Conservation (phyloP, 768 basidiomycete genomes). For the Russula abietina region DNA sequence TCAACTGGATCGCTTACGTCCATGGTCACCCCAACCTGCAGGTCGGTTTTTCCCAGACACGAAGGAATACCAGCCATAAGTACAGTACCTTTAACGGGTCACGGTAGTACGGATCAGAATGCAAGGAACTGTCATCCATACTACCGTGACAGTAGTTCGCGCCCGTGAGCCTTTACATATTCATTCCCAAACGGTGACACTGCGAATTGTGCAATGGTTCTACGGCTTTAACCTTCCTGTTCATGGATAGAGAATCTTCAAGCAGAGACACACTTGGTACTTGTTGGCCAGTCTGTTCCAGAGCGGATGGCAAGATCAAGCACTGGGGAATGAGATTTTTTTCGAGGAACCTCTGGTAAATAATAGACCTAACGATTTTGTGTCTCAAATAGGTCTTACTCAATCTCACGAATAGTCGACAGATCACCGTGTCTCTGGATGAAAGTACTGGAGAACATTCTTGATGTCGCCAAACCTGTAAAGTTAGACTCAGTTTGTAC, state of each 20-base stretch:
- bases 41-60: too few species aligned
- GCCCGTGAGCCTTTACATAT: too few species aligned
- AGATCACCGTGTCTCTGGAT: constrained; percentile 61
- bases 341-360: not conserved
- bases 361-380: not conserved
- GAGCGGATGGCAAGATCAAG: constrained; percentile 47
- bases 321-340: constrained; percentile 43
- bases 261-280: constrained; percentile 86
- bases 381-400: constrained; percentile 52
- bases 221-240: too few species aligned
- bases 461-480: constrained; percentile 37
- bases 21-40: too few species aligned
- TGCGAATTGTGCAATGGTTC: too few species aligned
- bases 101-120: too few species aligned
- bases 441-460: constrained; percentile 33
- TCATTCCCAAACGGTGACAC: too few species aligned
- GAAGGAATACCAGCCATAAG: too few species aligned
- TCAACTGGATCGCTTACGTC: too few species aligned
- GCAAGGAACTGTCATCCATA: too few species aligned
- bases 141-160: too few species aligned
- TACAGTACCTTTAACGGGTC: too few species aligned
- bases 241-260: constrained; percentile 76
- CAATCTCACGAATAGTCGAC: constrained; percentile 61
- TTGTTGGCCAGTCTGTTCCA: constrained; percentile 78
- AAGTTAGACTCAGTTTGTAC: constrained; percentile 54